phyloP scores from a whole-genome alignment of 345 rosid genomes.

The Pistacia atlantica region DNA sequence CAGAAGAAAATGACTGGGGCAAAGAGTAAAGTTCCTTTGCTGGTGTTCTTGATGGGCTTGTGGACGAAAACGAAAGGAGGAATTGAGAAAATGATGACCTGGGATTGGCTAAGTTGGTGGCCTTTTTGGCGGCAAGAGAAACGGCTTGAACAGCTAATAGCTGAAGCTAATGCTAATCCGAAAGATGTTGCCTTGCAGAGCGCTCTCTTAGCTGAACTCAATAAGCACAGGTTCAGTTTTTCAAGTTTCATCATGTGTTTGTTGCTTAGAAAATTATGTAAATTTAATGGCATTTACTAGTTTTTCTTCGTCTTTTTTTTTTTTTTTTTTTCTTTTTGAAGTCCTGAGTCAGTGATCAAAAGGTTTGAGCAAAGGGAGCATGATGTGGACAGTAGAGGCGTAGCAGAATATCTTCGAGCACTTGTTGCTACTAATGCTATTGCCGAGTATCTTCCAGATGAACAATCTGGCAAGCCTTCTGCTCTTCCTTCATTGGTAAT shows the following conservation, averaged over 20 bases:
- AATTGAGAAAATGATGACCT: conserved; percentile 49
- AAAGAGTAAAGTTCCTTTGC: conserved; percentile 38
- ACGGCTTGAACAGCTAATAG: conserved; percentile 66
- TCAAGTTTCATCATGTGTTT: background rate
- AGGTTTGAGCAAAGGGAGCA: conserved; percentile 87
- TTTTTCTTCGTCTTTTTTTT: too few relatives aligned
- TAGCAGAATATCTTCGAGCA: conserved; percentile 88
- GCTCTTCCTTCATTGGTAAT: conserved; percentile 86
- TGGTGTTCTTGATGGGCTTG: conserved; percentile 64
- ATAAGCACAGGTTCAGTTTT: conserved; percentile 64
- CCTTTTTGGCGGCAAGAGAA: conserved; percentile 79
- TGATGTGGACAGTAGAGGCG: conserved; percentile 82
- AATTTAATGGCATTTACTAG: background rate
- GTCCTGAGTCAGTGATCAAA: conserved; percentile 91
- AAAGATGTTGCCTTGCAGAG: conserved; percentile 68
- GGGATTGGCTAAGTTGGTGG: conserved; percentile 74
- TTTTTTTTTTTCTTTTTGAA: conserved; percentile 21
- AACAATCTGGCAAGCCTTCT: conserved; percentile 74
- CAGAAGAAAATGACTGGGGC: conserved; percentile 26
- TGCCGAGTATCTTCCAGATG: conserved; percentile 92
- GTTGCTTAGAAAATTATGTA: background rate
- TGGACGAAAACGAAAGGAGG: conserved; percentile 58
- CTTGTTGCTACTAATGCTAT: conserved; percentile 82
- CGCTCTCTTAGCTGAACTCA: conserved; percentile 80
- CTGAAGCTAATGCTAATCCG: conserved; percentile 86